Evolutionary conservation across 345 rosid species (phyloP), one percentile per base, ranked within the genome.

Genomic region (Ricinus communis): DNA sequence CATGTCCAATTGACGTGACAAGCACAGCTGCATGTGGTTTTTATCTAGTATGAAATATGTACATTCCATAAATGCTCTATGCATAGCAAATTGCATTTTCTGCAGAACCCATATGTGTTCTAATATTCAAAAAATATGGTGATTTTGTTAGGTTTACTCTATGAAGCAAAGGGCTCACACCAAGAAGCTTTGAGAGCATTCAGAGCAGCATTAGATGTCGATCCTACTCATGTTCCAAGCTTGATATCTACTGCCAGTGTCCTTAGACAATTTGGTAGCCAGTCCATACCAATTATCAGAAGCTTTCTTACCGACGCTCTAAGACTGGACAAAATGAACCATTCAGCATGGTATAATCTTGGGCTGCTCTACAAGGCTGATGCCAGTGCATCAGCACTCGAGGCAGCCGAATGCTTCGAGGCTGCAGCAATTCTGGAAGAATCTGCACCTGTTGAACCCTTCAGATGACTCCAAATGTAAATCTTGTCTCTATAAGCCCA

Each of bases 261-360:
- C 28, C 77, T 90, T 9, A 77, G 76, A 74, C 83, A 70, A 72
- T 74, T 81, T 0, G 87, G 86, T 3, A 46, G 70, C 53, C 71
- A 67, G 67, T 74, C 90, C 8, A 73, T 73, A 65, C 80, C 83
- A 3, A 81, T 81, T 19, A 65, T 78, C 30, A 85, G 90, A 82
- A 87, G 90, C 82, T 82, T 85, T 72, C 70, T 91, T 70, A 87
- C 86, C 75, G 91, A 83, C 33, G 97, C 97, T 62, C 80, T 88
- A 15, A 69, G 79, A 66, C 73, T 84, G 3, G 96, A 91, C 75
- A 81, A 84, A 74, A 73, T 81, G 80, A 91, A 88, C 64, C 77
- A 81, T n/a, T 74, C 76, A 11, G 91, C 96, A 46, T 91, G 97
- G 97, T 84, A 85, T 75, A 85, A 83, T 75, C 90, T 91, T 15